Conservation (phyloP, 176 grass and related monocot genomes). For the Ensete glaucum region DNA sequence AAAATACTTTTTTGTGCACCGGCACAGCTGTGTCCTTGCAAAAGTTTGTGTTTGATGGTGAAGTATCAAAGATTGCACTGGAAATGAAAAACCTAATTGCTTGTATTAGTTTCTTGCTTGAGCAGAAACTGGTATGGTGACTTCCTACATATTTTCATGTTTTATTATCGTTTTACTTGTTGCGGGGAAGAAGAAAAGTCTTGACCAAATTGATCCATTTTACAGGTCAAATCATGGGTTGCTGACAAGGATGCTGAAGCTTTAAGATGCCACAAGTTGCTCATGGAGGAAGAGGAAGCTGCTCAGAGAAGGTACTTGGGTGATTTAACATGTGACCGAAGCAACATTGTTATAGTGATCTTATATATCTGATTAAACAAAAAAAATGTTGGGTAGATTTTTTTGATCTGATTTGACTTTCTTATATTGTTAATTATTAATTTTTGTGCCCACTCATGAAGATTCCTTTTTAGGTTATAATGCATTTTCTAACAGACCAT, state of each 20-base stretch:
- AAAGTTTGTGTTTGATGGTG: conserved; percentile 80
- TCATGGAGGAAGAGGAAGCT: conserved; percentile 92
- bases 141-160: neutral
- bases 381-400: neutral
- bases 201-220: conserved; percentile 19
- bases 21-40: conserved; percentile 43
- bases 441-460: too few relatives aligned
- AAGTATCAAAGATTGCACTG: conserved; percentile 53
- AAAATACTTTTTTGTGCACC: conserved; percentile 77
- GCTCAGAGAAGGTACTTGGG: conserved; percentile 70
- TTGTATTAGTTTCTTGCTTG: conserved; percentile 67
- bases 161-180: conserved; percentile 5
- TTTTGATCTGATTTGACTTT: neutral
- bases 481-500: too few relatives aligned
- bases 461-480: too few relatives aligned
- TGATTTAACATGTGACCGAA: neutral
- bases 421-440: too few relatives aligned
- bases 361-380: neutral
- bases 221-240: conserved; percentile 71
- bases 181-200: neutral
- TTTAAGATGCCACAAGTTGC: conserved; percentile 79
- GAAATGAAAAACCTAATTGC: conserved; percentile 84
- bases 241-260: conserved; percentile 77
- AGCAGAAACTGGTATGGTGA: conserved; percentile 71
- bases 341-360: neutral